Evolutionary conservation across 805 yeast species (phyloP).

Genomic region (Starmera caribaea): DNA sequence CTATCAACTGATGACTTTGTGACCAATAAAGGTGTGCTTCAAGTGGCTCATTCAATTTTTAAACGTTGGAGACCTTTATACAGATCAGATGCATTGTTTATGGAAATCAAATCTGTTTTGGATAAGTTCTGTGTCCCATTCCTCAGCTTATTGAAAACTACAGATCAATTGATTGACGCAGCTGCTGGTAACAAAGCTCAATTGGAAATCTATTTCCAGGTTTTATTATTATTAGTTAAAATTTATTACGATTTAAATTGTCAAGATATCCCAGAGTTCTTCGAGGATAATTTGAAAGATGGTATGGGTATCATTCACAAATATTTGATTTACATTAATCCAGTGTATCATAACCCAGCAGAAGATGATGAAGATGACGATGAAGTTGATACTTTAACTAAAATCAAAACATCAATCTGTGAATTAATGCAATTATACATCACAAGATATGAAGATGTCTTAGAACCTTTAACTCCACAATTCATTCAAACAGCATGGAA

Average conservation of each 20-base stretch:
- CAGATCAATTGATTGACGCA: conserved; percentile 54
- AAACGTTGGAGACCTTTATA: conserved; percentile 95
- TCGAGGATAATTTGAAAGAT: conserved; percentile 74
- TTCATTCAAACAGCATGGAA: conserved; percentile 83
- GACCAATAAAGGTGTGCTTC: conserved; percentile 74
- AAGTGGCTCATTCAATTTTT: conserved; percentile 92
- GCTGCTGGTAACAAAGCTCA: conserved; percentile 36
- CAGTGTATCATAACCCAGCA: conserved; percentile 37
- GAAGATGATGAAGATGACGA: conserved; percentile 58
- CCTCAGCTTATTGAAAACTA: conserved; percentile 51
- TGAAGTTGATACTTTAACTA: conserved; percentile 58
- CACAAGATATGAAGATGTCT: conserved; percentile 86
- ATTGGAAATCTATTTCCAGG: conserved; percentile 54
- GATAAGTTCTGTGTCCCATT: conserved; percentile 79
- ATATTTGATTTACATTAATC: conserved; percentile 56
- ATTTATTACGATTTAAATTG: conserved; percentile 91
- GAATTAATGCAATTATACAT: conserved; percentile 82
- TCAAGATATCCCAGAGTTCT: conserved; percentile 96
- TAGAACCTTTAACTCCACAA: conserved; percentile 63
- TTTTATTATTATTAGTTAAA: conserved; percentile 61
- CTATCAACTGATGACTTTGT: conserved; percentile 57
- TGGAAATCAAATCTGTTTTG: conserved; percentile 81
- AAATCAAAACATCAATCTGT: conserved; percentile 71
- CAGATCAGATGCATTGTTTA: conserved; percentile 80
- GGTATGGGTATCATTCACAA: conserved; percentile 81